Base-by-base conservation (phyloP, 2,329 filamentous ascomycete species). In the Tolypocladium cylindrosporum region DNA sequence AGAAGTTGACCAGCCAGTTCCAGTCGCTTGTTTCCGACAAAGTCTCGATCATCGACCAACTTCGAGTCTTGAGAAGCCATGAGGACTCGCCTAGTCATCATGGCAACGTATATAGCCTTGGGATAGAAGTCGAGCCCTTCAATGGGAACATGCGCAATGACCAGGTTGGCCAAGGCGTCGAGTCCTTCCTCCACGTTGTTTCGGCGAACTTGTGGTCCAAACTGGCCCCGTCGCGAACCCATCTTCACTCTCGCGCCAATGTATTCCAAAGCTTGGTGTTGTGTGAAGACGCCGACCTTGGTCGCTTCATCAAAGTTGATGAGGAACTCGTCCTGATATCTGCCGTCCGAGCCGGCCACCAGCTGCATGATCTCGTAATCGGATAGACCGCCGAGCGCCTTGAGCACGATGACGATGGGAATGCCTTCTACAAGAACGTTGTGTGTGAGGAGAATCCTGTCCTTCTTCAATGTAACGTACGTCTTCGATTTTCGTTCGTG, bases 401-500 rank as follows among this genome's bases (percentile, higher is more conserved):
- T 96, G 58, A 99, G 80, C 42, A 95, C 82, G 64, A 99, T 89
- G 50, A 95, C 91, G 58, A 99, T 94, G 0, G 95, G 95, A n/a
- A 99, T 85, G 60, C 94, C 89, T 69, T 99, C 94, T 54, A 87
- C 88, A 9, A 99, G 78, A 51, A 96, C 91, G 71, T 99, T 99
- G 75, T 99, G 94, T 63, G 90, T 88, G 51, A 99, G 80, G 59
- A 88, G 87, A 60, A 99, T 90, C 55, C 89, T 84, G 57, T 96
- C 93, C 72, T 97, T 97, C 75, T 97, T 97, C 57, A 96, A 77
- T 16, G 93, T 84, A 55, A 99, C 91, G 66, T 97, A 97, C 57
- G 91, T 97, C 77, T 99, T 99, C 13, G 94, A 97, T 73, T 97
- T 97, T 66, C 95, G 85, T 72, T 97, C 94, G 72, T 97, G 91